Percentiles rank a stretch among this genome's conserved stretches.
Conservation (phyloP, 2,329 filamentous ascomycete genomes). For the Botrytis sinoallii region DNA sequence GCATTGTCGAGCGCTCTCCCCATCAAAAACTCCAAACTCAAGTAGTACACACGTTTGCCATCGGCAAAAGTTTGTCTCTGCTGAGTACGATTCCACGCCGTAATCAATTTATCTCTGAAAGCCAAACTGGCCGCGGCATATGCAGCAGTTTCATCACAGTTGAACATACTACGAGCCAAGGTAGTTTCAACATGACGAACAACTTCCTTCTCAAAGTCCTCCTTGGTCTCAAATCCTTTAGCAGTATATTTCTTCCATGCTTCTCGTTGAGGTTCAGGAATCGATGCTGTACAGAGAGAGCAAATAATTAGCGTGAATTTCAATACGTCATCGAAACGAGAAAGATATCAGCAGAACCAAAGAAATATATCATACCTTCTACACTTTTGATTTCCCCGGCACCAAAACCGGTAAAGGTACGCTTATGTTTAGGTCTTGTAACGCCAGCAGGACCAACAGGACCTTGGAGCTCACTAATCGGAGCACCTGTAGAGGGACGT, state of each 20-base stretch:
- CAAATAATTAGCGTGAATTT: conserved; percentile 4
- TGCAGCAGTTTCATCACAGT: conserved; percentile 91
- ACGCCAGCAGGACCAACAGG: conserved; percentile 77
- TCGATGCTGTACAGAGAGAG: conserved; percentile 53
- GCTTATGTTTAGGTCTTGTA: conserved; percentile 89
- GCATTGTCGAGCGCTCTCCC: conserved; percentile 95
- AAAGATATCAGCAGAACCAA: not conserved
- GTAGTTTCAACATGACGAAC: conserved; percentile 96
- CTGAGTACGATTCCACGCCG: conserved; percentile 98
- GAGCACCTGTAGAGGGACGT: conserved; percentile 75
- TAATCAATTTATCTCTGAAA: conserved; percentile 86
- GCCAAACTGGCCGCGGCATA: conserved; percentile 90
- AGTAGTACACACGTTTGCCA: conserved; percentile 92
- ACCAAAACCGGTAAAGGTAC: conserved; percentile 93
- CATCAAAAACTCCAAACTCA: conserved; percentile 98
- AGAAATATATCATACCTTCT: conserved; percentile 59
- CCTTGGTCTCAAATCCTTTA: conserved; percentile 70
- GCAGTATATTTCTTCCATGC: conserved; percentile 68
- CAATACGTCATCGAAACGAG: too few relatives aligned
- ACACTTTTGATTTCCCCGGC: conserved; percentile 88
- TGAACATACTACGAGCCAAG: conserved; percentile 92
- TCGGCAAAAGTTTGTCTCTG: conserved; percentile 90
- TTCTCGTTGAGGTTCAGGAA: conserved; percentile 83
- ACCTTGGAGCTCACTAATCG: conserved; percentile 81
- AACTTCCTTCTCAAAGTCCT: conserved; percentile 82